phyloP scores from a whole-genome alignment of 345 rosid species.

The Firmiana major region DNA sequence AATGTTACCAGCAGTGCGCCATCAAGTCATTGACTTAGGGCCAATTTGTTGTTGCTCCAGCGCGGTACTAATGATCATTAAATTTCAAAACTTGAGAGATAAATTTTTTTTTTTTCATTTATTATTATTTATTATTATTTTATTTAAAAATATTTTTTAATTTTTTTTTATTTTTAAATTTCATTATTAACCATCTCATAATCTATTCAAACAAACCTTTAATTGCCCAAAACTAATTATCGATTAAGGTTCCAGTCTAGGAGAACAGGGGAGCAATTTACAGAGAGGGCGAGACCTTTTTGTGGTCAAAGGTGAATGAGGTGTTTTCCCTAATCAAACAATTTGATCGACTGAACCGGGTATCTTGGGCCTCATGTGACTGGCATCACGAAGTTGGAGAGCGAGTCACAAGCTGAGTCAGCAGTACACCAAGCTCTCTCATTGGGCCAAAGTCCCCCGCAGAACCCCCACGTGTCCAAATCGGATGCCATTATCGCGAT shows the following conservation, averaged over 20 bases:
- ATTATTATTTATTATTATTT: no score
- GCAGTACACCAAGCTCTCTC: constrained; percentile 24
- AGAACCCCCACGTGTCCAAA: constrained; percentile 42
- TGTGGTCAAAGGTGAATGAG: constrained; percentile 26
- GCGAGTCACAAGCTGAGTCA: constrained; percentile 38
- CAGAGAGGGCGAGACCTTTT: background rate
- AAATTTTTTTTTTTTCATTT: no score
- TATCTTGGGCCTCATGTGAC: constrained; percentile 88
- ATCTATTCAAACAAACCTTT: no score
- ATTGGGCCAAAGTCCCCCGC: constrained; percentile 1
- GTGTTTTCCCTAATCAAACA: background rate
- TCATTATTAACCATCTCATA: no score
- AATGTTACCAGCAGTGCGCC: background rate
- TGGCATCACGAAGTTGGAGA: constrained; percentile 38
- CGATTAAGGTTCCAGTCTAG: background rate
- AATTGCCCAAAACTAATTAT: background rate
- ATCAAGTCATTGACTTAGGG: background rate
- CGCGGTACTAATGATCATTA: no score
- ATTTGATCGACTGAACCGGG: constrained; percentile 53
- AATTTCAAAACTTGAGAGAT: no score
- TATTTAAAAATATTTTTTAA: no score
- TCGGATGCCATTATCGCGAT: constrained; percentile 26
- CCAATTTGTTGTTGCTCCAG: no score
- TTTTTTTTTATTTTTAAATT: no score
- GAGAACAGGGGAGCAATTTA: background rate